Base-by-base conservation (phyloP, 345 rosid species). In the Nephelium lappaceum region DNA sequence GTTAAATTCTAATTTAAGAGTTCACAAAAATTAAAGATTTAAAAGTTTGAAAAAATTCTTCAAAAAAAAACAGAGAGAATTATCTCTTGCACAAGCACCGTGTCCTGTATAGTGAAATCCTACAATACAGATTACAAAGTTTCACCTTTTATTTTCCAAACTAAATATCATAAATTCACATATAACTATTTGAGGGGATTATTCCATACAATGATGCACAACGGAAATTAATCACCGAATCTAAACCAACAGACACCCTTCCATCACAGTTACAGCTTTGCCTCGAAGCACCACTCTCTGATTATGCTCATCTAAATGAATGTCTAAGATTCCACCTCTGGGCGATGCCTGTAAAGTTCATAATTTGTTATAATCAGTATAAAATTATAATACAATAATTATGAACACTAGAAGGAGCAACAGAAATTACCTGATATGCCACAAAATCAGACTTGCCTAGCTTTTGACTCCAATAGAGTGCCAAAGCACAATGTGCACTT, bases 401-500 rank as follows among this genome's bases (percentile, higher is more conserved):
- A 43, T 18, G 23, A 21, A 21, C 15, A 16, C 5, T 49, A 31
- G 73, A 45, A 8, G 25, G 27, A 55, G 67, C 42, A 12, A 74
- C 79, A 64, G 25, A 72, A 60, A 67, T 60, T 88, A 93, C 95
- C 82, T 82, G 85, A 85, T 82, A 86, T 21, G 98, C 98, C 73
- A 81, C 49, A 27, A 91, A 78, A 68, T 93, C 89, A 42, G 70
- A 81, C 55, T 94, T 94, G 55, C 90, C 88, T 60, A 92, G 85
- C 85, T 91, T 92, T 57, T 85, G 65, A 75, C 86, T 84, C 98
- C 98, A 95, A 69, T 92, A 92, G 25, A 84, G 72, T 74, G 93
- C 93, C 77, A 95, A 76, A 42, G 92, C 87, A 85, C 98, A 93
- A 74, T 92, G 89, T 16, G 95, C 97, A 78, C 93, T 88, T 45